Evolutionary conservation across 148 eudicot species (phyloP), one percentile per base, ranked within the genome.

Genomic region (Persicaria maculosa): DNA sequence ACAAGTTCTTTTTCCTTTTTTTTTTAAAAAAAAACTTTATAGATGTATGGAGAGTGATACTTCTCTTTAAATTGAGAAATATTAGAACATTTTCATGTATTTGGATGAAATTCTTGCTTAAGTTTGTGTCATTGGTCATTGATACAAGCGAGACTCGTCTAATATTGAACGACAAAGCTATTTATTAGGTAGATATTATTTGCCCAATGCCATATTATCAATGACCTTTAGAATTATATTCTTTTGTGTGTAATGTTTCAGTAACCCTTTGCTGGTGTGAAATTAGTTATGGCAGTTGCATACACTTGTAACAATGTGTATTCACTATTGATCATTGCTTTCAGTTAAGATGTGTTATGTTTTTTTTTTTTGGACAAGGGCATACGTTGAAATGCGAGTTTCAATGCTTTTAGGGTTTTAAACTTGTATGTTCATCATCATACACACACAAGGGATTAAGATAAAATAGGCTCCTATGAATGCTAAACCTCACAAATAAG

Each of bases 161-260:
- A 45, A 64, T 25, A 62, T 10, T 62, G 70, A 43, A 40, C 2
- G 70, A 65, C 9, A 5, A 36, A 65, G 17, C 47, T 65, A 3
- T 22, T 59, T 59, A 59, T 25, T 59, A 59, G 67, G 67, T 65
- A 64, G 15, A 65, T 15, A 65, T 65, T 65, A 46, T 14, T 36
- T 43, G 10, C 7, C 40, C 31, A 6, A 4, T 25, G 68, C n/a
- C 68, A 25, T 62, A 62, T 36, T 31, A 14, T 0, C 47, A 17
- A 40, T 43, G 70, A 46, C 43, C 70, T 40, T 65, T 65, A 65
- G 70, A 65, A 0, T 8, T 48, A 48, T 8, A 12, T 12, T 48
- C 12, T 40, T 65, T 36, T 36, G 47, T 65, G 8, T 43, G 15
- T 65, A 43, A 14, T 57, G 19, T 57, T 57, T 57, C 10, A 19